These are phyloP conservation scores for Xylariaceae sp. DNA, from an alignment of 2,329 filamentous ascomycete genomes.

Conservation along the genomic window DNA sequence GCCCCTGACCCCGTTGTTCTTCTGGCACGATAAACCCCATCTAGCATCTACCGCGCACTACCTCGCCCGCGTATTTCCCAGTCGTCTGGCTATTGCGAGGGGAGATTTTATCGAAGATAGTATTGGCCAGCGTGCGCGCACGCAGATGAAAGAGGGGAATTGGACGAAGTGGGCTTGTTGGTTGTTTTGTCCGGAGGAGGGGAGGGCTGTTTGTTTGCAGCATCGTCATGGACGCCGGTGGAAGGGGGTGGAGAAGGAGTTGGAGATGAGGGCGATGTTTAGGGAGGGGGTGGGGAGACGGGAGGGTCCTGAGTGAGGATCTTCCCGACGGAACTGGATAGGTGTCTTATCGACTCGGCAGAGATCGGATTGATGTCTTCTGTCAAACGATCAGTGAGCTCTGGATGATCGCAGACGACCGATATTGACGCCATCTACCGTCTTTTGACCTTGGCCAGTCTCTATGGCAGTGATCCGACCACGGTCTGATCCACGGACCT, in stretches of 20 bases:
- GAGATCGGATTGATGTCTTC: not conserved
- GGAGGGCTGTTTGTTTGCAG: slow-evolving; percentile 41
- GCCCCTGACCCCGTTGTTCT: slow-evolving; percentile 51
- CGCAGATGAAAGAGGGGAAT: slow-evolving; percentile 50
- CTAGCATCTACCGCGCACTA: slow-evolving; percentile 47
- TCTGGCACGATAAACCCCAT: slow-evolving; percentile 56
- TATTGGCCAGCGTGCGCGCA: slow-evolving; percentile 49
- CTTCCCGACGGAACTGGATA: not conserved
- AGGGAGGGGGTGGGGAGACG: no score
- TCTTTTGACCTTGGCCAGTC: no score
- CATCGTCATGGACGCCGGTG: slow-evolving; percentile 50
- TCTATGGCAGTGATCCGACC: no score
- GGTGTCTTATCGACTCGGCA: not conserved
- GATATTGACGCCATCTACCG: no score
- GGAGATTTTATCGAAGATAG: slow-evolving; percentile 55
- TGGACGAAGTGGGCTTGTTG: slow-evolving; percentile 52
- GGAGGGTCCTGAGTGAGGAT: not conserved
- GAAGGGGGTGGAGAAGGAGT: slow-evolving; percentile 37
- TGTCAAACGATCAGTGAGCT: no score
- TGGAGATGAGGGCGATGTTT: not conserved
- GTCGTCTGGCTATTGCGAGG: slow-evolving; percentile 43
- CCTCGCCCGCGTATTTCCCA: slow-evolving; percentile 44
- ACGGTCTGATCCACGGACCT: no score
- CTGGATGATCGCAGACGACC: no score
- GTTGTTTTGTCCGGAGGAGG: slow-evolving; percentile 49